These are phyloP conservation scores for Lactarius indigo DNA, from an alignment of 768 basidiomycete genomes.

Conservation along the genomic window DNA sequence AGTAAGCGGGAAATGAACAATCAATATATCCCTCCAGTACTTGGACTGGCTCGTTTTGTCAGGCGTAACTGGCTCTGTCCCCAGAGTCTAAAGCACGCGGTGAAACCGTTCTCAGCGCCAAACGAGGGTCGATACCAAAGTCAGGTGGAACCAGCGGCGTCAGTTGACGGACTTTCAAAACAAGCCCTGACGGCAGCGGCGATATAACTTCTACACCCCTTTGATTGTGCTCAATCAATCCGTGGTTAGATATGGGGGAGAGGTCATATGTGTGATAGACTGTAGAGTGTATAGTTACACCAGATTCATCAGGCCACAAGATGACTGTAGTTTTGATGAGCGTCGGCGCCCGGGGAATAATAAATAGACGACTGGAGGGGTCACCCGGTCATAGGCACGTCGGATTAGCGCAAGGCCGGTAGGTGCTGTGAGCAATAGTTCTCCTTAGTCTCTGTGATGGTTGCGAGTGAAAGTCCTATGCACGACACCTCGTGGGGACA, in stretches of 20 bases:
- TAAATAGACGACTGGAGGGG: not conserved
- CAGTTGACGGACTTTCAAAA: constrained; percentile 1
- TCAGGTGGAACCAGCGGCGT: not conserved
- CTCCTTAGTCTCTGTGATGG: not conserved
- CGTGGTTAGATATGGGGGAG: not conserved
- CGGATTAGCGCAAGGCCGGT: not conserved
- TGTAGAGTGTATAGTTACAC: not conserved
- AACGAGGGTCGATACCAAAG: not conserved
- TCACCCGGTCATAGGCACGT: not conserved
- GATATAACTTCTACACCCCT: not conserved
- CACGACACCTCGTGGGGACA: not conserved
- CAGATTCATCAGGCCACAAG: not conserved
- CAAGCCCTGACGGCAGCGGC: not conserved
- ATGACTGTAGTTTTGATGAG: not conserved
- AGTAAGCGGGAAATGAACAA: not conserved
- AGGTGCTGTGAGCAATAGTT: not conserved
- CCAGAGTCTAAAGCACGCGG: not conserved
- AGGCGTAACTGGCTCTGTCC: not conserved
- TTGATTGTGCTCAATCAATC: not conserved
- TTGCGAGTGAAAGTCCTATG: not conserved
- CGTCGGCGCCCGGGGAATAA: not conserved
- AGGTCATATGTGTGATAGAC: not conserved
- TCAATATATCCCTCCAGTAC: not conserved
- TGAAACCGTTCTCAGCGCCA: not conserved
- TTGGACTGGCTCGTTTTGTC: not conserved